Conservation (phyloP, 805 yeast genomes). For the Lachancea lanzarotensis region DNA sequence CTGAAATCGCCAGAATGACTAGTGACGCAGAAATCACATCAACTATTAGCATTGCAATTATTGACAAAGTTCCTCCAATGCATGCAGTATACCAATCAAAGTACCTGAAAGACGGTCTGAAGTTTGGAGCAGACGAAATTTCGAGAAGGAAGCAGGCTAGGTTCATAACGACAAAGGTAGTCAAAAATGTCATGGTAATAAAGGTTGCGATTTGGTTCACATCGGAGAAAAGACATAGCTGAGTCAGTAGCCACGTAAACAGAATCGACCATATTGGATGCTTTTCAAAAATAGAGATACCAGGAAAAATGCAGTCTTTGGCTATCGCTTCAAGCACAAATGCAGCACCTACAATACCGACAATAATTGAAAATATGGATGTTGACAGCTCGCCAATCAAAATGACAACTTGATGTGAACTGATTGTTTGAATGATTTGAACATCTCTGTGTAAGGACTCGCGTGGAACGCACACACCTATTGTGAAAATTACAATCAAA, state of each 20-base stretch:
- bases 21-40: conserved; percentile 85
- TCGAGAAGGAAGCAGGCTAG: conserved; percentile 85
- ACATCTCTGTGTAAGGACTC: conserved; percentile 69
- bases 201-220: conserved; percentile 91
- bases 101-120: conserved; percentile 88
- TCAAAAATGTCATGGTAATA: conserved; percentile 93
- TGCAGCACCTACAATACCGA: conserved; percentile 95
- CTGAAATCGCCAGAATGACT: conserved; percentile 56
- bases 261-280: conserved; percentile 64
- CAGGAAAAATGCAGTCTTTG: conserved; percentile 82
- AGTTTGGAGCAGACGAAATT: conserved; percentile 94
- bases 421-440: conserved; percentile 79
- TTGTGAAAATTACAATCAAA: conserved; percentile 68
- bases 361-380: conserved; percentile 84
- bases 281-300: conserved; percentile 51
- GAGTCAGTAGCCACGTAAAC: conserved; percentile 77
- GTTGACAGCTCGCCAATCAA: conserved; percentile 89
- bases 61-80: conserved; percentile 61
- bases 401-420: conserved; percentile 58
- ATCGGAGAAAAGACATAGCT: conserved; percentile 78
- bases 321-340: conserved; percentile 87
- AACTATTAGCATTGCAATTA: conserved; percentile 86
- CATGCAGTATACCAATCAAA: conserved; percentile 80
- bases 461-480: conserved; percentile 79
- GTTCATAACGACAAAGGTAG: conserved; percentile 93